Evolutionary conservation across 805 yeast species (phyloP).

Genomic region (Pichia thaimueangensis): DNA sequence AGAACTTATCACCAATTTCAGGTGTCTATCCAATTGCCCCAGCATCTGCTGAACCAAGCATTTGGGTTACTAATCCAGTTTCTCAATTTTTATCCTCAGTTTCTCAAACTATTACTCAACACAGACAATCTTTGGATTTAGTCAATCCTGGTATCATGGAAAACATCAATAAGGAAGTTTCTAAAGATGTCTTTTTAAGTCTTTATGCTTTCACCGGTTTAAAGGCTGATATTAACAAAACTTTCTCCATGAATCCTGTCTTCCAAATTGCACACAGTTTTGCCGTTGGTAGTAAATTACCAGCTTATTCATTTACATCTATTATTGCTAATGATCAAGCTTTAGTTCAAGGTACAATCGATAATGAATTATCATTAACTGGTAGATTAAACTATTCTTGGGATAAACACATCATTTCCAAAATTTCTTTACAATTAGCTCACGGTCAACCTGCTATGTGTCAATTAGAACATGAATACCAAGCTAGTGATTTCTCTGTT

Average conservation of each 20-base stretch:
- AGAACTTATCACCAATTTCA: slow-evolving; percentile 52
- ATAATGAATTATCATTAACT: slow-evolving; percentile 74
- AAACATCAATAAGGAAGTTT: slow-evolving; percentile 86
- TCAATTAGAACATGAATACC: slow-evolving; percentile 94
- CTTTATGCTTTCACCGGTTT: slow-evolving; percentile 92
- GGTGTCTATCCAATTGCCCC: slow-evolving; percentile 44
- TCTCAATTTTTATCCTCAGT: slow-evolving; percentile 73
- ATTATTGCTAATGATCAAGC: slow-evolving; percentile 80
- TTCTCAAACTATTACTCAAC: slow-evolving; percentile 63
- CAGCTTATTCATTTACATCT: slow-evolving; percentile 87
- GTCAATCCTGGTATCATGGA: slow-evolving; percentile 93
- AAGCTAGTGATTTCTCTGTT: slow-evolving; percentile 80
- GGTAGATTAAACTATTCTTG: slow-evolving; percentile 92
- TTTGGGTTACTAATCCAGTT: slow-evolving; percentile 81
- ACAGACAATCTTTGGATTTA: slow-evolving; percentile 76
- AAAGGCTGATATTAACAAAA: slow-evolving; percentile 93
- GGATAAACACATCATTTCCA: slow-evolving; percentile 71
- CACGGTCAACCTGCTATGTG: slow-evolving; percentile 87
- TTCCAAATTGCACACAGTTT: slow-evolving; percentile 96
- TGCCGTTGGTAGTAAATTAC: slow-evolving; percentile 80
- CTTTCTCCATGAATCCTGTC: slow-evolving; percentile 83
- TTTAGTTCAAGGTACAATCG: slow-evolving; percentile 87
- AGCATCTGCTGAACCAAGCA: slow-evolving; percentile 43
- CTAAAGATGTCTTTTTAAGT: slow-evolving; percentile 84
- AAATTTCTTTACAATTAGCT: slow-evolving; percentile 83